Base-by-base conservation (phyloP, 192 early-diverging fungal genomes). In the Coemansia sp. region DNA sequence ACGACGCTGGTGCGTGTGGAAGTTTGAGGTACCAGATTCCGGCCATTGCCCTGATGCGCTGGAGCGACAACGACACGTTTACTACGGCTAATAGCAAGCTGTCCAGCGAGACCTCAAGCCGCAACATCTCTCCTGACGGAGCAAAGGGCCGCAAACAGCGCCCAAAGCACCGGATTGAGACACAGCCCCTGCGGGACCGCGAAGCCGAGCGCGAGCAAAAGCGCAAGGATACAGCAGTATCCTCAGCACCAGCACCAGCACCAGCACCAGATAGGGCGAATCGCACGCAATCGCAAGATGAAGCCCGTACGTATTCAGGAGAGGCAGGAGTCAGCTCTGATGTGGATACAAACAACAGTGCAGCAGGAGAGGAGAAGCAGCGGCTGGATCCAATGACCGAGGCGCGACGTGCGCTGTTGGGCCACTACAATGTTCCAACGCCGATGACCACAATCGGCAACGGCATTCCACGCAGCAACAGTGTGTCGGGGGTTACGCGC, bases 181-280 rank as follows among this genome's bases (percentile, higher is more conserved):
- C 69, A 1, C 60, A 81, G 69, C 78, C 78, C 0, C 57, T 81
- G 60, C 78, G 78, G 26, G 78, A 81, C 42, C 78, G 64, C 23
- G 78, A 81, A 46, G 78, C 78, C 3, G 78, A 81, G 69, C 74
- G 78, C 47, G 69, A 81, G 63, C 60, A 58, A 65, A 22, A 36
- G 28, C 66, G 44, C 15, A 51, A 46, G 21, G 31, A 46, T 3
- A 15, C 14, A 15, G 64, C 46, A 11, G 26, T 22, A 2, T 21
- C 5, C 5, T 17, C 53, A 25, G 31, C 26, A 7, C 47, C 17
- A 1, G 28, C 11, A n/a, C 10, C 53, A 25, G 31, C 26, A 7
- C 47, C 17, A 1, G 28, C 11, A n/a, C 10, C 28, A 10, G 5
- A n/a, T 21, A 51, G 6, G 47, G 36, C 21, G 8, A 22, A 17